Percentiles rank a stretch among this genome's conserved stretches.
These are phyloP conservation scores for Micractinium sp. DNA, from an alignment of 139 green algal genomes.

Conservation along the genomic window DNA sequence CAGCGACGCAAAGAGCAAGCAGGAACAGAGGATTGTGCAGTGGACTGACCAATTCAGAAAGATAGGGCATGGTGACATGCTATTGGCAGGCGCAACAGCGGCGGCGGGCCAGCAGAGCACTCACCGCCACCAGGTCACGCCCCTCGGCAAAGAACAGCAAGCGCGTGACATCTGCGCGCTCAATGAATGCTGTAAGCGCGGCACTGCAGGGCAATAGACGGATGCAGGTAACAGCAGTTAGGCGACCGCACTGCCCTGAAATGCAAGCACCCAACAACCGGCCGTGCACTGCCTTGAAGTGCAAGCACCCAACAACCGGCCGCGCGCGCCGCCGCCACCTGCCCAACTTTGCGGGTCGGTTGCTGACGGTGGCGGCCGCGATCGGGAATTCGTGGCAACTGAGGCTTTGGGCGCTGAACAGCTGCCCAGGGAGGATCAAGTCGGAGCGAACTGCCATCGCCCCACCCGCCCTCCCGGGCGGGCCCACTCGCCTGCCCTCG, in stretches of 20 bases:
- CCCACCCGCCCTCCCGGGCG: no score
- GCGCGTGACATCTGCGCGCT: slow-evolving; percentile 51
- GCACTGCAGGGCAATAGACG: slow-evolving; percentile 44
- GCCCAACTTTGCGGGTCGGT: neutral
- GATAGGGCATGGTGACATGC: neutral
- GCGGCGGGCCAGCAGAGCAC: neutral
- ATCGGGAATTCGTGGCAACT: neutral
- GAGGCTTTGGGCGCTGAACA: neutral
- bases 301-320: neutral
- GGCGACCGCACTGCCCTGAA: no score
- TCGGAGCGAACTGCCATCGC: no score
- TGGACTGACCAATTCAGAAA: neutral
- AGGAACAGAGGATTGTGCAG: neutral
- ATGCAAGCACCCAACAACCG: no score
- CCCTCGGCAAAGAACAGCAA: slow-evolving; percentile 75
- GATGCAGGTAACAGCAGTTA: neutral
- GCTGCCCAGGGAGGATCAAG: no score
- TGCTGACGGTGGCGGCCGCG: neutral
- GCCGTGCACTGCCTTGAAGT: no score
- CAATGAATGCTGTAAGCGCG: slow-evolving; percentile 64
- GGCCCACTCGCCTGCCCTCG: slow-evolving; percentile 59
- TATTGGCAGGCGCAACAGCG: neutral
- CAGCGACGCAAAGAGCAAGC: neutral
- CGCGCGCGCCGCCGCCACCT: neutral
- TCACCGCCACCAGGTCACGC: slow-evolving; percentile 75